Evolutionary conservation across 2,329 filamentous ascomycete genomes (phyloP).

Genomic region (Trichoderma atrobrunneum): DNA sequence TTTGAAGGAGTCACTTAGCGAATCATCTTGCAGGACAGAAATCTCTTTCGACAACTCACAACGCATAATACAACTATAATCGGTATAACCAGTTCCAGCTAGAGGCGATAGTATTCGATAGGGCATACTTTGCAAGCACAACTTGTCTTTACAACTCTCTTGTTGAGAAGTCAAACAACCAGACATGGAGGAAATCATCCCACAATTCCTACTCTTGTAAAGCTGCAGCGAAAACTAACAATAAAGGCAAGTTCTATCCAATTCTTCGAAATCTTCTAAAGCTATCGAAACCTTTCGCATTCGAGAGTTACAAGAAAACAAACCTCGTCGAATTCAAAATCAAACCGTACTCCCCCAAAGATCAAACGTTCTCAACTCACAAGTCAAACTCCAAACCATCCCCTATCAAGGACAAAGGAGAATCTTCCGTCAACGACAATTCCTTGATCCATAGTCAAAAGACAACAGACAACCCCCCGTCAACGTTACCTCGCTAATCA

Average conservation of each 20-base stretch:
- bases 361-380: background rate
- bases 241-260: background rate
- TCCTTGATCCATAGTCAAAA: no score
- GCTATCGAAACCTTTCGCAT: background rate
- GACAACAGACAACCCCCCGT: background rate
- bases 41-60: background rate
- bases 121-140: background rate
- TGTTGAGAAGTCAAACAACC: background rate
- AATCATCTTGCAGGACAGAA: background rate
- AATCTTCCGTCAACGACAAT: no score
- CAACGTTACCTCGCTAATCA: background rate
- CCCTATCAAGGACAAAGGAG: background rate
- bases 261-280: background rate
- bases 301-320: background rate
- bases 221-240: background rate
- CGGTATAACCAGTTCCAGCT: background rate
- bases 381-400: background rate
- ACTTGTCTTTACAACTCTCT: background rate
- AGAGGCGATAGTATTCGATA: background rate
- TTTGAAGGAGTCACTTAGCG: background rate
- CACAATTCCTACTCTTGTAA: background rate
- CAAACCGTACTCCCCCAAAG: background rate
- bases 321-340: background rate
- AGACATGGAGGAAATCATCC: background rate
- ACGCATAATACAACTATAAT: background rate